Percentiles rank a stretch among this genome's conserved stretches.
These are phyloP conservation scores for Raphidocelis subcapitata DNA, from an alignment of 139 green algal genomes.

Conservation along the genomic window DNA sequence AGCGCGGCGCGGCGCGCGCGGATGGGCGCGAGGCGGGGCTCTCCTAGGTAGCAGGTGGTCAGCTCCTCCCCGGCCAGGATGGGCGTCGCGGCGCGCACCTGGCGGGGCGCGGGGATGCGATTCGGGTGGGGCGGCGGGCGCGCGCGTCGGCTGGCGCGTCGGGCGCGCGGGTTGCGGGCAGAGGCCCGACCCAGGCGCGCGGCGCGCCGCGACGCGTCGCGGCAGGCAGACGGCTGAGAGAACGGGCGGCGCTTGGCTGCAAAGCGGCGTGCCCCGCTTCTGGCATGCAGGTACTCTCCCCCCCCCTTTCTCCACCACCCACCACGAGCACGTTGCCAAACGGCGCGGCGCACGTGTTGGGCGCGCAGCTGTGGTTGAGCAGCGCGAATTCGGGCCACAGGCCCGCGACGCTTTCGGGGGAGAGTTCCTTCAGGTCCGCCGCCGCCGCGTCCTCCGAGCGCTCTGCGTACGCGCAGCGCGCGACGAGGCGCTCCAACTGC, in stretches of 20 bases:
- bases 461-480: constrained; percentile 17
- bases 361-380: constrained; percentile 55
- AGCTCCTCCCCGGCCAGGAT: constrained; percentile 21
- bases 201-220: too few species aligned
- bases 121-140: too few species aligned
- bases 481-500: constrained; percentile 6
- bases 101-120: too few species aligned
- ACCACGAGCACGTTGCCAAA: not conserved
- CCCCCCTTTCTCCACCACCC: too few species aligned
- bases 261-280: too few species aligned
- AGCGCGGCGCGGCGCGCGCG: constrained; percentile 2
- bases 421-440: constrained; percentile 6
- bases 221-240: too few species aligned
- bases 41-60: constrained; percentile 21
- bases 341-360: constrained; percentile 18
- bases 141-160: too few species aligned
- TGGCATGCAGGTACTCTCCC: too few species aligned
- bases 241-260: too few species aligned
- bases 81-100: constrained; percentile 8
- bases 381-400: constrained; percentile 26
- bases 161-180: too few species aligned
- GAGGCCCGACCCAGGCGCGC: too few species aligned
- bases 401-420: constrained; percentile 9
- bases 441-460: constrained; percentile 8
- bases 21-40: constrained; percentile 7